These are phyloP conservation scores for Fusarium sambucinum DNA, from an alignment of 2,329 filamentous ascomycete genomes.

Conservation along the genomic window DNA sequence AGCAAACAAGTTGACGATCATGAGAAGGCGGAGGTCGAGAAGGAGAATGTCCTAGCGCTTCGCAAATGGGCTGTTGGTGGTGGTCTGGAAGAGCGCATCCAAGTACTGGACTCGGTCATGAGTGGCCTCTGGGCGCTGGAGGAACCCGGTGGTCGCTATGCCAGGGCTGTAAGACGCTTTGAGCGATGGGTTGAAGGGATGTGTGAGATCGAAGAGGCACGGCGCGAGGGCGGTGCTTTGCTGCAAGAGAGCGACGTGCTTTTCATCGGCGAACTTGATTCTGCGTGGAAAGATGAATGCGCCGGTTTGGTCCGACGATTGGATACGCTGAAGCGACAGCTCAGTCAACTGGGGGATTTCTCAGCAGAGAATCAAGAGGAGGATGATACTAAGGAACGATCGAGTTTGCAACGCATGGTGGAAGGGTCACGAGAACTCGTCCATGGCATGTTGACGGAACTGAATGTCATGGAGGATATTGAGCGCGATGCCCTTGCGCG, in stretches of 20 bases:
- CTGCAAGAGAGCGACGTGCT: constrained; percentile 54
- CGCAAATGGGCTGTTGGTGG: constrained; percentile 61
- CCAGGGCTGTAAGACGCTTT: constrained; percentile 66
- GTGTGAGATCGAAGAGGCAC: constrained; percentile 60
- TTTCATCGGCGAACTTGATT: constrained; percentile 68
- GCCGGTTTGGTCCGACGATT: constrained; percentile 64
- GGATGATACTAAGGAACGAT: constrained; percentile 29
- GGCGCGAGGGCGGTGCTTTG: constrained; percentile 53
- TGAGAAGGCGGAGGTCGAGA: constrained; percentile 61
- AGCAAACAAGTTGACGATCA: constrained; percentile 51
- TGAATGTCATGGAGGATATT: constrained; percentile 71
- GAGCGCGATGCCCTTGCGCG: constrained; percentile 67
- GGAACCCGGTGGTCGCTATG: constrained; percentile 68
- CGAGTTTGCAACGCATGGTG: constrained; percentile 63
- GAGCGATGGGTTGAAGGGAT: constrained; percentile 68
- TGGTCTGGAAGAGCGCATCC: constrained; percentile 67
- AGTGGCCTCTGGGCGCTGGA: constrained; percentile 69
- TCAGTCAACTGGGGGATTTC: constrained; percentile 59
- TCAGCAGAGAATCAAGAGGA: constrained; percentile 17
- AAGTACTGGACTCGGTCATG: constrained; percentile 67
- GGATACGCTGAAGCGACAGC: constrained; percentile 64
- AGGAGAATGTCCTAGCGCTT: constrained; percentile 65
- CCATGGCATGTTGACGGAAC: constrained; percentile 71
- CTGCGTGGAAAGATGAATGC: constrained; percentile 70
- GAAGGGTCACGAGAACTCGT: constrained; percentile 63